Evolutionary conservation across 805 yeast species (phyloP).

Genomic region (Yarrowia sp.): DNA sequence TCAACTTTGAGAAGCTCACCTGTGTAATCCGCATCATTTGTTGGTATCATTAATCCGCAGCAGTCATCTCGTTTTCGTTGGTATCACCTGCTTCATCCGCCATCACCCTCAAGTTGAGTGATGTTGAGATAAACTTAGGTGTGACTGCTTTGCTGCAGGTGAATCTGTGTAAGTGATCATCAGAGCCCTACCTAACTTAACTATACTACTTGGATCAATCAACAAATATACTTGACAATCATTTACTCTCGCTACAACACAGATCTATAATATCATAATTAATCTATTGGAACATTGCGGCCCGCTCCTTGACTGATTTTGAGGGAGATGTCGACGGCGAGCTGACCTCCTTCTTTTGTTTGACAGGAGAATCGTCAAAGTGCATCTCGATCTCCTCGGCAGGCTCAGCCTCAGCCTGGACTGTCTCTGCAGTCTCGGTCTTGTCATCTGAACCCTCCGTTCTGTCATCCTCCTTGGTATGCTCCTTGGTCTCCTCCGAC

Average conservation of each 20-base stretch:
- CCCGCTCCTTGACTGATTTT: constrained; percentile 30
- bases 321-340: constrained; percentile 8
- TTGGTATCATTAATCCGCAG: too few species aligned
- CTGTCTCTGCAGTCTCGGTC: neutral
- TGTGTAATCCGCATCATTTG: too few species aligned
- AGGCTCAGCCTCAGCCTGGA: constrained; percentile 1
- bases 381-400: constrained; percentile 9
- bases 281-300: constrained; percentile 26
- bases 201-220: too few species aligned
- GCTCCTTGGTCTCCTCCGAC: neutral
- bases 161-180: too few species aligned
- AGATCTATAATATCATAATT: constrained; percentile 13
- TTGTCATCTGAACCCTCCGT: neutral
- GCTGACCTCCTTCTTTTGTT: constrained; percentile 1
- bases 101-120: too few species aligned
- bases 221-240: too few species aligned
- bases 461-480: neutral
- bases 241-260: neutral
- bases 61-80: too few species aligned
- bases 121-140: too few species aligned
- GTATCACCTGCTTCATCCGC: too few species aligned
- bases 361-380: constrained; percentile 21
- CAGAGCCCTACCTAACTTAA: too few species aligned
- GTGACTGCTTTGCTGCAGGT: too few species aligned
- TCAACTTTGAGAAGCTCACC: too few species aligned